Percentiles rank a stretch among this genome's conserved stretches.
These are phyloP conservation scores for Rhododendron williamsianum DNA, from an alignment of 148 eudicot species.

Conservation along the genomic window DNA sequence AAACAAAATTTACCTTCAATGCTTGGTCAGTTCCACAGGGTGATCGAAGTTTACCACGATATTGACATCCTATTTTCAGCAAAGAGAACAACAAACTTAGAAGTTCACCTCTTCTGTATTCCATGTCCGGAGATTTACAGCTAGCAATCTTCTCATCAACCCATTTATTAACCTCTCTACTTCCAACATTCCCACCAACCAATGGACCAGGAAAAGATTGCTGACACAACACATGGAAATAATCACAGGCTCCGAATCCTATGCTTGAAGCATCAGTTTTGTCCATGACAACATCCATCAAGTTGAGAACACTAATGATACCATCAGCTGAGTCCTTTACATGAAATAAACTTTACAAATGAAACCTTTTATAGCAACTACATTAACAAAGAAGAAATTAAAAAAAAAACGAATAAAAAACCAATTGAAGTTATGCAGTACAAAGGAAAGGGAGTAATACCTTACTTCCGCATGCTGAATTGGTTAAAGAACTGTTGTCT, in stretches of 20 bases:
- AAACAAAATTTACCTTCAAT: slow-evolving; percentile 40
- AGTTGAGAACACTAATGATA: slow-evolving; percentile 43
- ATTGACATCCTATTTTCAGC: slow-evolving; percentile 72
- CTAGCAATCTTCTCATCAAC: slow-evolving; percentile 48
- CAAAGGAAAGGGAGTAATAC: slow-evolving; percentile 23
- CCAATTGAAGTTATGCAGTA: not conserved
- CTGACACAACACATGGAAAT: slow-evolving; percentile 41
- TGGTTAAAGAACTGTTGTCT: slow-evolving; percentile 26
- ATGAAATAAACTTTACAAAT: slow-evolving; percentile 13
- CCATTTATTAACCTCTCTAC: slow-evolving; percentile 26
- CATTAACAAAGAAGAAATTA: not conserved
- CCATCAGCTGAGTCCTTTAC: slow-evolving; percentile 53
- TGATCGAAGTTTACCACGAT: slow-evolving; percentile 80
- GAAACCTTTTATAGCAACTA: not conserved
- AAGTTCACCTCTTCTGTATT: slow-evolving; percentile 40
- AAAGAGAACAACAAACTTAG: slow-evolving; percentile 68
- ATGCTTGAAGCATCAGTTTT: slow-evolving; percentile 31
- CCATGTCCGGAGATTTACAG: slow-evolving; percentile 24
- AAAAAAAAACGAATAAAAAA: not conserved
- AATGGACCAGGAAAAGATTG: slow-evolving; percentile 63
- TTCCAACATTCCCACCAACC: slow-evolving; percentile 56
- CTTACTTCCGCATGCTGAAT: slow-evolving; percentile 47
- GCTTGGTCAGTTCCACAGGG: slow-evolving; percentile 59
- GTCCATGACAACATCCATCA: slow-evolving; percentile 42
- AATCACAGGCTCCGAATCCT: slow-evolving; percentile 30